These are phyloP conservation scores for Plasmodium inui DNA, from an alignment of 169 alveolate genomes.

Conservation along the genomic window DNA sequence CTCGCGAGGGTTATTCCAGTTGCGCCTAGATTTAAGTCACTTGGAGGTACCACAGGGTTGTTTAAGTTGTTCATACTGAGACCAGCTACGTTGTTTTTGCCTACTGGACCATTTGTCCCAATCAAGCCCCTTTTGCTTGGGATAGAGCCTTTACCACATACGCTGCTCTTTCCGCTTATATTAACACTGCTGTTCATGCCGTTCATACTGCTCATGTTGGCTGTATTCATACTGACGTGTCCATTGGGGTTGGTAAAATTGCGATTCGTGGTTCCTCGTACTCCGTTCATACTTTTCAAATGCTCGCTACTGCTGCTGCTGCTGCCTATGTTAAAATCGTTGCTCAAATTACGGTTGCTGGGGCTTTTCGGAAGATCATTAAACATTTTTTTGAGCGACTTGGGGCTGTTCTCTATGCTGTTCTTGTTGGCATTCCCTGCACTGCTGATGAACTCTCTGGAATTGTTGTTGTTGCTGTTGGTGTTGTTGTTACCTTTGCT, in stretches of 20 bases:
- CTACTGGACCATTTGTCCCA: not conserved
- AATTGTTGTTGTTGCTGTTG: not conserved
- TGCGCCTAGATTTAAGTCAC: not conserved
- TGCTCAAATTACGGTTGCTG: conserved; percentile 10
- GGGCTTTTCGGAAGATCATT: conserved; percentile 4
- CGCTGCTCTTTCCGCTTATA: not conserved
- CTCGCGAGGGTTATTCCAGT: not conserved
- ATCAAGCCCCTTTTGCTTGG: not conserved
- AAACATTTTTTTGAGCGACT: conserved; percentile 8
- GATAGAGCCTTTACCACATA: not conserved
- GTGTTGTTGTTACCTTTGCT: not conserved
- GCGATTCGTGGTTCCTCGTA: not conserved
- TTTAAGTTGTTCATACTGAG: not conserved
- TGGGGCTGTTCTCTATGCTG: conserved; percentile 11
- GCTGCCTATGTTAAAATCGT: not conserved
- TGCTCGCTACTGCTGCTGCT: not conserved
- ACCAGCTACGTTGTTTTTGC: not conserved
- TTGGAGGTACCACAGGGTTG: not conserved
- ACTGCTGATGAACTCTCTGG: not conserved
- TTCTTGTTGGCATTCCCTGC: not conserved
- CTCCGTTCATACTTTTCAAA: not conserved
- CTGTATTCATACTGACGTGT: not conserved
- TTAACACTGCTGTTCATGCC: conserved; percentile 19
- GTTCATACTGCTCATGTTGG: conserved; percentile 15
- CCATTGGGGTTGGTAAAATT: conserved; percentile 20